Percentiles rank a stretch among this genome's conserved stretches.
Conservation (phyloP, 768 basidiomycete genomes). For the Xerocomellus chrysenteron region DNA sequence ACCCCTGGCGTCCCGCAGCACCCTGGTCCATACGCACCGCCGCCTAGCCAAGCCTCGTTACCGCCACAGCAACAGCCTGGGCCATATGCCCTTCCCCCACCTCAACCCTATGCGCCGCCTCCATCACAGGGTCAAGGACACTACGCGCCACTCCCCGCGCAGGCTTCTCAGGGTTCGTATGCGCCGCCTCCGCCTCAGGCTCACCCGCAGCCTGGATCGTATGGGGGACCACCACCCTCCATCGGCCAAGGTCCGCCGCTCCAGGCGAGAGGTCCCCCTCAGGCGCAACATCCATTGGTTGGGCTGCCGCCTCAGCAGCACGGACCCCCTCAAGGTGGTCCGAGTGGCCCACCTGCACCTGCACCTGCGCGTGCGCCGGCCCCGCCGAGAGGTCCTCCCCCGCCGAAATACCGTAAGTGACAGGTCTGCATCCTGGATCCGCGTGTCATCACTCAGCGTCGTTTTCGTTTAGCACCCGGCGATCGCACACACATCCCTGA, state of each 20-base stretch:
- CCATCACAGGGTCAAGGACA: conserved; percentile 19
- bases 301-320: conserved; percentile 27
- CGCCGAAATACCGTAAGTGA: conserved; percentile 61
- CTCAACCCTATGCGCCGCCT: conserved; percentile 32
- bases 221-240: conserved; percentile 32
- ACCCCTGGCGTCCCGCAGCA: conserved; percentile 29
- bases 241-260: conserved; percentile 30
- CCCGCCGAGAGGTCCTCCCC: conserved; percentile 39
- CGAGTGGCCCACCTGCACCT: conserved; percentile 24
- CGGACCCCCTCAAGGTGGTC: conserved; percentile 30
- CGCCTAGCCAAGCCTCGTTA: conserved; percentile 11
- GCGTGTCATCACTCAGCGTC: neutral
- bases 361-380: conserved; percentile 28
- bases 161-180: conserved; percentile 26
- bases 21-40: conserved; percentile 29
- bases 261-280: conserved; percentile 29
- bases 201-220: conserved; percentile 19
- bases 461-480: conserved; percentile 62
- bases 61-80: conserved; percentile 25
- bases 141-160: conserved; percentile 17
- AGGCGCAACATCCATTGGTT: conserved; percentile 30
- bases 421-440: neutral
- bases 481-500: conserved; percentile 92
- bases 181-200: conserved; percentile 18
- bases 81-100: conserved; percentile 20